Base-by-base conservation (phyloP, 331 rosid species). In the Pyracantha coccinea region DNA sequence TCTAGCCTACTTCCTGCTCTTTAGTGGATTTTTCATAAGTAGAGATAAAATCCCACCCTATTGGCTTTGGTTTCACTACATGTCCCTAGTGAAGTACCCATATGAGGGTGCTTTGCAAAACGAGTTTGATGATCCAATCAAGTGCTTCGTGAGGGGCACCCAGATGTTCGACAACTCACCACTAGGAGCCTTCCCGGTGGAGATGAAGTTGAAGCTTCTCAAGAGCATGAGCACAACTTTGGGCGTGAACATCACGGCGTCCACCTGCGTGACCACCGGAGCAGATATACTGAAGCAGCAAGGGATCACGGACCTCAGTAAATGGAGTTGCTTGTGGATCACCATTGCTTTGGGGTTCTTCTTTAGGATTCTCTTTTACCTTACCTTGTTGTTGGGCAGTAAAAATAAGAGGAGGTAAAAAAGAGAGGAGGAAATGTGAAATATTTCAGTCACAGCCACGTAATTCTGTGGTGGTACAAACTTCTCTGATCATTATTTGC, bases 31-130 rank as follows among this genome's bases (percentile, higher is more conserved):
- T 59, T 89, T 89, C 82, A 85, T 89, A 5, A 71, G 55, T 71
- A 76, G 89, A 19, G 82, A 86, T 44, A 76, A 90, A 57, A 89
- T 89, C 75, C 93, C 93, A 2, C 8, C 19, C 1, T 89, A 89
- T 52, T 89, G 93, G 93, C 23, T 89, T 2, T 89, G 93, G 93
- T 89, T 89, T 57, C 93, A 89, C 57, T 89, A 86, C 54, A 25
- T 85, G 5, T 89, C 91, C 0, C 81, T 89, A 4, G 93, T 86
- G 38, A 89, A 89, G 61, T 89, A 86, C 23, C 93, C 93, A 0
- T 89, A 86, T 24, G 91, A 89, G 38, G 91, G 72, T 1, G 91
- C 86, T 31, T 17, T 89, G 72, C 86, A 83, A 52, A 89, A 86
- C 74, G 93, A 89, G 76, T 85, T 89, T 47, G 75, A 47, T 25